Evolutionary conservation across 345 rosid genomes (phyloP).

Genomic region (Balakata baccata): DNA sequence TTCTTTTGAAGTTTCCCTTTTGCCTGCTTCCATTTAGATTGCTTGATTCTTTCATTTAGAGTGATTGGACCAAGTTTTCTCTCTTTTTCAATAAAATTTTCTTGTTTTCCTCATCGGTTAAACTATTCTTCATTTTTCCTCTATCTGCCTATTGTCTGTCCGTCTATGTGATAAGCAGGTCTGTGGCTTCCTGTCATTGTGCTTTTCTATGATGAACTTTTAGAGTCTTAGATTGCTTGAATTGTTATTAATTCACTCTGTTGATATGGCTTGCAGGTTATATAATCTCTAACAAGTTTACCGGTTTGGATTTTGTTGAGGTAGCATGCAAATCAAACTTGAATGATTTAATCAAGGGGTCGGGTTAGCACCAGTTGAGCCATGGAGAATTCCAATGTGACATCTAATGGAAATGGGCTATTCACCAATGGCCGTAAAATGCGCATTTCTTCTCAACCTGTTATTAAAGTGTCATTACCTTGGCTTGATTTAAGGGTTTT

Average conservation of each 20-base stretch:
- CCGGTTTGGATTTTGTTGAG: conserved; percentile 17
- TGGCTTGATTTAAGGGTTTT: conserved; percentile 33
- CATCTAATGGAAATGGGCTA: conserved; percentile 34
- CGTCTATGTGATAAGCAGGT: neutral
- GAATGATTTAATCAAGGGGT: conserved; percentile 25
- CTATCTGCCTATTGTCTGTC: too few relatives aligned
- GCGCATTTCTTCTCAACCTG: conserved; percentile 36
- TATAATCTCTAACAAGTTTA: conserved; percentile 8
- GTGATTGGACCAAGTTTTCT: conserved; percentile 3
- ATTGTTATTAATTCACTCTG: conserved; percentile 16
- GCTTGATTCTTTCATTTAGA: neutral
- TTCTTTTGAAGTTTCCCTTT: neutral
- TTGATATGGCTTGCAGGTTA: conserved; percentile 28
- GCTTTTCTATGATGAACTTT: conserved; percentile 7
- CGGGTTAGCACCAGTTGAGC: conserved; percentile 7
- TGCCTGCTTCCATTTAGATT: neutral
- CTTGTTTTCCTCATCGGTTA: neutral
- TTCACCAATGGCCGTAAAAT: conserved; percentile 36
- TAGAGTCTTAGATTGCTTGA: conserved; percentile 7
- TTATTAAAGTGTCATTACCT: conserved; percentile 26
- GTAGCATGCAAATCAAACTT: conserved; percentile 21
- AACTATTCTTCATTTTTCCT: too few relatives aligned
- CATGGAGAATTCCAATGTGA: conserved; percentile 56
- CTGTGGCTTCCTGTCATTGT: conserved; percentile 1
- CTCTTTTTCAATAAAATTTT: neutral